Evolutionary conservation across 2,329 filamentous ascomycete species (phyloP).

Genomic region (Penicillium sp.): DNA sequence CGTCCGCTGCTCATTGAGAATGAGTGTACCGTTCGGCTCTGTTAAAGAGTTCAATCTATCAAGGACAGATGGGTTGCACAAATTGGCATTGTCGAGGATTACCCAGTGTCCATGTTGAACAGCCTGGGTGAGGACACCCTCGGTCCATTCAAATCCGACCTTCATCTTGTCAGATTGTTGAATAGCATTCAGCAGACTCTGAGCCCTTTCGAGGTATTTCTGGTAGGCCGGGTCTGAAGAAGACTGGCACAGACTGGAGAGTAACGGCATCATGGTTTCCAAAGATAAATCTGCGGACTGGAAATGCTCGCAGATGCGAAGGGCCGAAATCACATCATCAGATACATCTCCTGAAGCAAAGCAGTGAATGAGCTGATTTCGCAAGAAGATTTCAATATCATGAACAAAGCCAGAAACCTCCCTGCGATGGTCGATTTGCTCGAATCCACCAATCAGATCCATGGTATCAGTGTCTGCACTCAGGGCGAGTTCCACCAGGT

Average conservation of each 20-base stretch:
- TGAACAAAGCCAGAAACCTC: conserved; percentile 61
- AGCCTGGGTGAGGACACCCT: conserved; percentile 85
- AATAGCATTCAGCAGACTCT: conserved; percentile 52
- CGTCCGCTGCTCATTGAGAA: conserved; percentile 89
- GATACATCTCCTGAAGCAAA: conserved; percentile 25
- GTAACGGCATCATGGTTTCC: conserved; percentile 31
- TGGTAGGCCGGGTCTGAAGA: conserved; percentile 49
- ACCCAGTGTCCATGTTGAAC: conserved; percentile 85
- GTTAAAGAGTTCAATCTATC: conserved; percentile 92
- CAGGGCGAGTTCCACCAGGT: conserved; percentile 77
- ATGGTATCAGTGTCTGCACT: conserved; percentile 96
- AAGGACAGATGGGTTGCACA: conserved; percentile 91
- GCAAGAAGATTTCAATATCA: conserved; percentile 53
- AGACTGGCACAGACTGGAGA: conserved; percentile 39
- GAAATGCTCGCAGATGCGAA: conserved; percentile 35
- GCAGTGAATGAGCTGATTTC: conserved; percentile 37
- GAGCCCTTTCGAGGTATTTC: conserved; percentile 48
- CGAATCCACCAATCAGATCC: conserved; percentile 94
- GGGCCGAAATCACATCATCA: conserved; percentile 23
- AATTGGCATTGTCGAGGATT: conserved; percentile 92
- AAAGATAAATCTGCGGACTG: conserved; percentile 29
- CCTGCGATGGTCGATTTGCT: conserved; percentile 81
- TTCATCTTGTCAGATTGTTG: conserved; percentile 57
- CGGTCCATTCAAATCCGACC: conserved; percentile 91
- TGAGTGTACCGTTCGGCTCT: conserved; percentile 81